Base-by-base conservation (phyloP, 352 stramenopile genomes). In the Phytophthora hibernalis region DNA sequence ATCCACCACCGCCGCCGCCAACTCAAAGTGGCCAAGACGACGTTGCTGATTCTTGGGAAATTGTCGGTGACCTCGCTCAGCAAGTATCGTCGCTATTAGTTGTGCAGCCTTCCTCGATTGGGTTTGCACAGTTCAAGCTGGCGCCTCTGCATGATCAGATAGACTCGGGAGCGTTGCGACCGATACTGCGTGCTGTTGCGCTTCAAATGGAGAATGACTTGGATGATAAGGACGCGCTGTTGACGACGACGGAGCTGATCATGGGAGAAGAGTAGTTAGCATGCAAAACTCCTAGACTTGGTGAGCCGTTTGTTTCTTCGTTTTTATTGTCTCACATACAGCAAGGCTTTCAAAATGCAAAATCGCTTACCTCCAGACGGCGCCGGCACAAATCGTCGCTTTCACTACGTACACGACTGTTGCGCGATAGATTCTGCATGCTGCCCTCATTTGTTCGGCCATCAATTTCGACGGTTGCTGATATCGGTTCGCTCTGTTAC, bases 101-200 rank as follows among this genome's bases (percentile, higher is more conserved):
- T 45, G 40, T 43, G 13, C 64, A 54, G n/a, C 24, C 47, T 35
- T 47, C 33, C 1, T 68, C 60, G 20, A 18, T 68, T 22, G 65
- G 64, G 31, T 72, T 76, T 51, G 56, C 69, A 31, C 62, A 74
- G 43, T 85, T 87, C 47, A 85, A 87, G 37, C 35, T 76, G 5
- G 22, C 44, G 31, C 53, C 65, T 42, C 22, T 83, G 49, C 30
- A 70, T 26, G 59, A 52, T n/a, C 37, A 70, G 16, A 20, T 82
- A 13, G 68, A 82, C 21, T 42, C 53, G 3, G 52, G 54, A 20
- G 33, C 44, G 4, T n/a, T 61, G 11, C 47, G 59, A 11, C 24
- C 11, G 8, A 30, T 87, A 16, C 55, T 83, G 16, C 56, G 45
- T 5, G 57, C 67, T 2, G 38, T 77, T 5, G 74, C 74, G 6